Evolutionary conservation across 2,329 filamentous ascomycete genomes (phyloP).

Genomic region (Emergomyces pasteurianus): DNA sequence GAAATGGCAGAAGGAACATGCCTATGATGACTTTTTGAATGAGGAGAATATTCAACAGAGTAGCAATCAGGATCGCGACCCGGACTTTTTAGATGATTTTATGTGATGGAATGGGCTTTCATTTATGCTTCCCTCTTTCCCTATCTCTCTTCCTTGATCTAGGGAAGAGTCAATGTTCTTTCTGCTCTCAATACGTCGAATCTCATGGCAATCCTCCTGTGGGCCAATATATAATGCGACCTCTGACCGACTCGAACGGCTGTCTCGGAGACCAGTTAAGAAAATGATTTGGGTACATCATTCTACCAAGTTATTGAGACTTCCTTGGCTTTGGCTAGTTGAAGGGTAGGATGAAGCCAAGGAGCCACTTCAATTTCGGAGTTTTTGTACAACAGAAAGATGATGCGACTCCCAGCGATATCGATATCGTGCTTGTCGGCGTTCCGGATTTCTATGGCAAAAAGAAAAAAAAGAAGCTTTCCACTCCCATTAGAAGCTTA

Average conservation of each 20-base stretch:
- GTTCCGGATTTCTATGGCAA: background rate
- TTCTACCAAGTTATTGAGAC: background rate
- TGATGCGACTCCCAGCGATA: background rate
- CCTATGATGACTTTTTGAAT: constrained; percentile 83
- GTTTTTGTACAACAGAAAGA: background rate
- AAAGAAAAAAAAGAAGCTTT: too few relatives aligned
- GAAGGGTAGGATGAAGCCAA: background rate
- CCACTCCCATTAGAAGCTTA: background rate
- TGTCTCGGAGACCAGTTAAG: background rate
- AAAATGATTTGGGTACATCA: background rate
- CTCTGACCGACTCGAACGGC: background rate
- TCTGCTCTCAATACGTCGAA: background rate
- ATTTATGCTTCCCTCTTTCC: background rate
- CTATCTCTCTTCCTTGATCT: background rate
- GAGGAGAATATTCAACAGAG: constrained; percentile 65
- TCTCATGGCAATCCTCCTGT: background rate
- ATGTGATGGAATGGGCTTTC: constrained; percentile 45
- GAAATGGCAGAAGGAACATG: constrained; percentile 94
- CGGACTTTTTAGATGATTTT: constrained; percentile 76
- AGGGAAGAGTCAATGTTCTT: background rate
- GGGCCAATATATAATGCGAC: background rate
- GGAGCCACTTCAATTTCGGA: background rate
- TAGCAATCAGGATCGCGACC: constrained; percentile 75
- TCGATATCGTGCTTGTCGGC: too few relatives aligned
- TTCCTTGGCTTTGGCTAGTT: background rate